Conservation (phyloP, 768 basidiomycete genomes). For the Suillus placidus region DNA sequence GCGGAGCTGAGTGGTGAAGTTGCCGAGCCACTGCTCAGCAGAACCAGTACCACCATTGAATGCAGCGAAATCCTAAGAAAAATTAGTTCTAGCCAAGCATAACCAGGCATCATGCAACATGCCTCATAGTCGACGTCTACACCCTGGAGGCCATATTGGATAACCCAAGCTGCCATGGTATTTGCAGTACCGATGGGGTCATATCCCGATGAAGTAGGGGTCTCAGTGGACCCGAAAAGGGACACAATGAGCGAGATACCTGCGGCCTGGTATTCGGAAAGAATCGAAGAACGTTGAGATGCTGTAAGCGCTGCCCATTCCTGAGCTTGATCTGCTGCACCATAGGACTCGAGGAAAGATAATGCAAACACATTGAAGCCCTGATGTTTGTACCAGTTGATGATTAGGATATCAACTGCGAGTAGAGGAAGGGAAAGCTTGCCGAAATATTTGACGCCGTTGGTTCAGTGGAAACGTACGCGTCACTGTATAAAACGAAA, state of each 20-base stretch:
- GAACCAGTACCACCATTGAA: constrained; percentile 38
- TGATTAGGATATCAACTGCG: constrained; percentile 6
- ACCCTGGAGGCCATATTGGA: constrained; percentile 50
- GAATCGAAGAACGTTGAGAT: constrained; percentile 41
- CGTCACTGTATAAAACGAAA: constrained; percentile 47
- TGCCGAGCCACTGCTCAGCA: constrained; percentile 39
- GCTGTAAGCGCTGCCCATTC: constrained; percentile 46
- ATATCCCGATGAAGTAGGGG: constrained; percentile 44
- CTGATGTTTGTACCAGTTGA: not conserved
- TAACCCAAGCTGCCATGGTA: constrained; percentile 49
- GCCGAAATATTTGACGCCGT: constrained; percentile 47
- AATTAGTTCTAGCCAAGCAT: constrained; percentile 4
- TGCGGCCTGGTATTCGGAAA: constrained; percentile 52
- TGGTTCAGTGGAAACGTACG: constrained; percentile 48
- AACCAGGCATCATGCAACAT: not conserved
- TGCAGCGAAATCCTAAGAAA: constrained; percentile 33
- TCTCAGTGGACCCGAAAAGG: constrained; percentile 48
- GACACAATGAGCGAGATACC: constrained; percentile 63
- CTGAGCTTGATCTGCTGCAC: constrained; percentile 47
- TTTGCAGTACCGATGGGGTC: constrained; percentile 44
- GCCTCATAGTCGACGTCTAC: constrained; percentile 59
- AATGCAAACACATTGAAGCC: constrained; percentile 33
- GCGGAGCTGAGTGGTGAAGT: constrained; percentile 37
- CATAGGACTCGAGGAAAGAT: constrained; percentile 44
- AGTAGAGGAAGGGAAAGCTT: constrained; percentile 1